phyloP scores from a whole-genome alignment of 805 yeast species.

The Metschnikowia vanudenii region DNA sequence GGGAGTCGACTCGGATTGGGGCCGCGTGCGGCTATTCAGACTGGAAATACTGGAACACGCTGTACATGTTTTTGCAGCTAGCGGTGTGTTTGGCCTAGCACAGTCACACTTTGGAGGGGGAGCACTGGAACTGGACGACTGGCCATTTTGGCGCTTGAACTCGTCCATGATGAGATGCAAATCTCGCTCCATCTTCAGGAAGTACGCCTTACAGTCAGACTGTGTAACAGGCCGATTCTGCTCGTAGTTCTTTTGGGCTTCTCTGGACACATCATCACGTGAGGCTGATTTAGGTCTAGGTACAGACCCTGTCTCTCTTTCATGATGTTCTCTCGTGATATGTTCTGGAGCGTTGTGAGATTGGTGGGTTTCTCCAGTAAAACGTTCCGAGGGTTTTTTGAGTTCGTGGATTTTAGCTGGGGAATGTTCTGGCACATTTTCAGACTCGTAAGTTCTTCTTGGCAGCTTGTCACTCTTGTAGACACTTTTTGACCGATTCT shows the following conservation, averaged over 20 bases:
- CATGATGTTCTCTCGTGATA: too few species aligned
- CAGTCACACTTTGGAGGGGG: background rate
- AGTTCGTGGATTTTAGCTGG: too few species aligned
- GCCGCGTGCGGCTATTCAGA: conserved; percentile 3
- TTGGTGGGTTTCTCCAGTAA: too few species aligned
- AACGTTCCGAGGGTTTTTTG: too few species aligned
- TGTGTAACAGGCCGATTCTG: background rate
- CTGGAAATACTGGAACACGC: conserved; percentile 4
- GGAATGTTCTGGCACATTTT: too few species aligned
- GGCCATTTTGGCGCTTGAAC: background rate
- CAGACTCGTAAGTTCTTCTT: too few species aligned
- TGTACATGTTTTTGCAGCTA: conserved; percentile 1
- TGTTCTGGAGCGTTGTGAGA: too few species aligned
- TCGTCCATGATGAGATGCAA: background rate
- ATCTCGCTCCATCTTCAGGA: conserved; percentile 5
- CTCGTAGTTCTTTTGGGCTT: background rate
- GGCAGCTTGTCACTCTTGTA: too few species aligned
- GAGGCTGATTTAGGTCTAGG: too few species aligned
- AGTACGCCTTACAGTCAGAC: conserved; percentile 1
- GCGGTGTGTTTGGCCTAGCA: background rate
- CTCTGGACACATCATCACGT: too few species aligned
- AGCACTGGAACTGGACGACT: background rate
- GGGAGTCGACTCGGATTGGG: conserved; percentile 14
- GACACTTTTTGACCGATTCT: too few species aligned
- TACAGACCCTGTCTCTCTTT: too few species aligned